Base-by-base conservation (phyloP, 176 grass and related monocot genomes). In the Triticum turgidum region DNA sequence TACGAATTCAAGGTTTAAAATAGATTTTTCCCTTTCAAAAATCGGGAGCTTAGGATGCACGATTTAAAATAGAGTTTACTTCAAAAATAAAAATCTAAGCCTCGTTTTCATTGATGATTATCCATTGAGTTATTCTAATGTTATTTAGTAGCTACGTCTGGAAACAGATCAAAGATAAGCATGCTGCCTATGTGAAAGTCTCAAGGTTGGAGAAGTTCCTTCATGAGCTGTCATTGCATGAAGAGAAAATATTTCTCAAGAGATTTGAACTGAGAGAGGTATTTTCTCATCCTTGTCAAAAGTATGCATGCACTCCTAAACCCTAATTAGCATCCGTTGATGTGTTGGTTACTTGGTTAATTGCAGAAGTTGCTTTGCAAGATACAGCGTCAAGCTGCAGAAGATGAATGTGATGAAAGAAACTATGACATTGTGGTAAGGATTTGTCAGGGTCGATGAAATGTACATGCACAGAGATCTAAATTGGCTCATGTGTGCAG, bases 241-340 rank as follows among this genome's bases (percentile, higher is more conserved):
- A 92, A 90, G 91, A 90, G 49, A 92, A 76, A 81, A 82, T 87
- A 69, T 92, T 92, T 73, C 33, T 20, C 2, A 92, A 87, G 87
- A 81, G 87, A 92, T 65, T 32, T 65, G 61, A 72, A 9, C 33
- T 90, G 33, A 14, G 15, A 63, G 76, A 87, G 84, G 91, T 90
- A 86, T 51, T 18, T 54, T 54, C 38, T 7, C 13, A 75, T 83
- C 42, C 33, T 73, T 41, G 12, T 44, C 18, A 73, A 44, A 15
- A 58, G n/a, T 73, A 14, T 79, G 68, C 73, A 56, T 56, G 47
- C 33, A 58, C 8, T 75, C 1, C 11, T 9, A 47, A 44, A 3
- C 59, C 1, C 14, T 9, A 41, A 34, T 10, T 2, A 41, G 4
- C 22, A 9, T 42, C 56, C 84, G 32, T 41, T 13, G 2, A 27